Percentiles rank a stretch among this genome's conserved stretches.
Conservation (phyloP, 139 green algal genomes). For the Spirogloea muscicola region DNA sequence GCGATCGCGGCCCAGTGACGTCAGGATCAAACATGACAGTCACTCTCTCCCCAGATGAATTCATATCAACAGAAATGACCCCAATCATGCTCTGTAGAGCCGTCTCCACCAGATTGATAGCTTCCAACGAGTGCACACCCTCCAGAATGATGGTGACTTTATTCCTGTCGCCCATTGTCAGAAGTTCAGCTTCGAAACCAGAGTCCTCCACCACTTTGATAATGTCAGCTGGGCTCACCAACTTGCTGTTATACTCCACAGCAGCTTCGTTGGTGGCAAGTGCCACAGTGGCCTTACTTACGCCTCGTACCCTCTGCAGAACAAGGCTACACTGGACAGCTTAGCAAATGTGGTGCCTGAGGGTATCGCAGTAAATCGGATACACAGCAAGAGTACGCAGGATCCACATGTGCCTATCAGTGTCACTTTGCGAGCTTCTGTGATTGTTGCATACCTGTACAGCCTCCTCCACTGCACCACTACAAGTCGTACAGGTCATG, state of each 20-base stretch:
- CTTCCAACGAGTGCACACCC: neutral
- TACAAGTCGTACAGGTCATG: slow-evolving; percentile 80
- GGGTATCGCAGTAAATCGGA: no score
- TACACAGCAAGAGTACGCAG: no score
- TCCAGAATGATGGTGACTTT: slow-evolving; percentile 10
- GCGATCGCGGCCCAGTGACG: slow-evolving; percentile 59
- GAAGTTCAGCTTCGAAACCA: slow-evolving; percentile 27
- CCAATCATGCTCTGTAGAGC: neutral
- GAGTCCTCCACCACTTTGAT: slow-evolving; percentile 27
- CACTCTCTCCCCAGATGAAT: neutral
- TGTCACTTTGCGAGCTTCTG: no score
- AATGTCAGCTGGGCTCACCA: neutral
- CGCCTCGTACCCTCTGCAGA: slow-evolving; percentile 19
- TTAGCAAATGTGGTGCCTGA: no score
- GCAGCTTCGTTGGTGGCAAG: slow-evolving; percentile 32
- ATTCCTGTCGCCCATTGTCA: slow-evolving; percentile 19
- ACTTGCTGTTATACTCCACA: slow-evolving; percentile 14
- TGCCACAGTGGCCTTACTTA: slow-evolving; percentile 18
- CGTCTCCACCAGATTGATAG: neutral
- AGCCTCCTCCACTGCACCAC: slow-evolving; percentile 61
- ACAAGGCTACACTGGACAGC: no score
- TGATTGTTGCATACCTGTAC: no score
- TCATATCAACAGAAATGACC: neutral
- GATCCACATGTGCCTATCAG: no score
- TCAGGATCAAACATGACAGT: slow-evolving; percentile 62